phyloP scores from a whole-genome alignment of 805 yeast species.

The Lachancea sp. region DNA sequence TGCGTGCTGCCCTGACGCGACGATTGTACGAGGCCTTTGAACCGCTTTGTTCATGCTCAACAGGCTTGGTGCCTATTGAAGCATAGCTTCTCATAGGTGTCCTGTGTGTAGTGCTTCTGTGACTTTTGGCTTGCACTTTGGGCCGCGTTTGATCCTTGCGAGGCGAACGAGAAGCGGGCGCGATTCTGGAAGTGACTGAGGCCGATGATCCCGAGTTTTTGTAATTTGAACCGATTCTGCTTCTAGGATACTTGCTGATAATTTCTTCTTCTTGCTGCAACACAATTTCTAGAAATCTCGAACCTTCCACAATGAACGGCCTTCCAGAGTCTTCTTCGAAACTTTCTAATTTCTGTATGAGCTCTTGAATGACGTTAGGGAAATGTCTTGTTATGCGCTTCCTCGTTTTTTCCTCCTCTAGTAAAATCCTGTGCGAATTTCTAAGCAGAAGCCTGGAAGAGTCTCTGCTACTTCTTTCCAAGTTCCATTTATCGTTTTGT shows the following conservation, averaged over 20 bases:
- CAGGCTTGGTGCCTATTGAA: not conserved
- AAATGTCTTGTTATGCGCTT: constrained; percentile 58
- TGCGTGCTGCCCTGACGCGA: constrained; percentile 11
- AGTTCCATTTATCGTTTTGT: constrained; percentile 50
- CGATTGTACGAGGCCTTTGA: constrained; percentile 5
- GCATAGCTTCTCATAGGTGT: not conserved
- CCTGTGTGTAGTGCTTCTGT: not conserved
- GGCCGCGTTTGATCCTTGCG: not conserved
- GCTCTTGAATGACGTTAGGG: constrained; percentile 53
- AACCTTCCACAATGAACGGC: constrained; percentile 30
- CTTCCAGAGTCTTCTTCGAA: constrained; percentile 42
- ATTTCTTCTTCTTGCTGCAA: constrained; percentile 30
- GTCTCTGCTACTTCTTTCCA: constrained; percentile 69
- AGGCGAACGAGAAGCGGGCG: constrained; percentile 2
- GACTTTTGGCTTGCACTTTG: not conserved
- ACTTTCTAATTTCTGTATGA: constrained; percentile 41
- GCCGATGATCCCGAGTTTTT: not conserved
- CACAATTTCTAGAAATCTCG: constrained; percentile 25
- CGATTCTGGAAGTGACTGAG: not conserved
- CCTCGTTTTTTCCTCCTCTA: constrained; percentile 73
- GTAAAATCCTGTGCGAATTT: constrained; percentile 69
- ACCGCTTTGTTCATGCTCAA: not conserved
- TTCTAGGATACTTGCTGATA: constrained; percentile 28
- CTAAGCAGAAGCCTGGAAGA: constrained; percentile 71
- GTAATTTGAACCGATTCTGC: constrained; percentile 18